A percentile compares a stretch with the other conserved stretches of the same genome.
phyloP scores from a whole-genome alignment of 257 asterid species.

The Osmanthus fragrans region DNA sequence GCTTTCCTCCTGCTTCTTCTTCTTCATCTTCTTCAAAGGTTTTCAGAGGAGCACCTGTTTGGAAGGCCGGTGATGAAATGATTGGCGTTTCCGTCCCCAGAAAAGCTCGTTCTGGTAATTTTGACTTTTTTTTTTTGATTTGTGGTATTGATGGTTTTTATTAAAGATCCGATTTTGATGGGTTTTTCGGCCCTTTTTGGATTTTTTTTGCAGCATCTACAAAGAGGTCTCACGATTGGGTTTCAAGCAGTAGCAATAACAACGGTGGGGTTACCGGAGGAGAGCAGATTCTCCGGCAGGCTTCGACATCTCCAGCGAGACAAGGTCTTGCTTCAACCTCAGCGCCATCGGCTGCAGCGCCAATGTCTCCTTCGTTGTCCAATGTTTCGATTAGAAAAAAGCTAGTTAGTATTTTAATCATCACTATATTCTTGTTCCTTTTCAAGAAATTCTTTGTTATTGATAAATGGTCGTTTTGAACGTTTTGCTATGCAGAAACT shows the following conservation, averaged over 20 bases:
- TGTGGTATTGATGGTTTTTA: not conserved
- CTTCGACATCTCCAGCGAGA: slow-evolving; percentile 67
- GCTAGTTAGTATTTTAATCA: slow-evolving; percentile 52
- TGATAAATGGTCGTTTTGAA: not conserved
- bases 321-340: slow-evolving; percentile 40
- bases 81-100: slow-evolving; percentile 91
- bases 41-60: slow-evolving; percentile 65
- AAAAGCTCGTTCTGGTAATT: slow-evolving; percentile 90
- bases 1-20: slow-evolving; percentile 47
- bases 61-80: slow-evolving; percentile 94
- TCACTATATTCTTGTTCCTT: not conserved
- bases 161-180: slow-evolving; percentile 22
- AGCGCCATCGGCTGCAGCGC: slow-evolving; percentile 53
- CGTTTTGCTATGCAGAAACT: slow-evolving; percentile 52
- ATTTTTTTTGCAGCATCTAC: slow-evolving; percentile 53
- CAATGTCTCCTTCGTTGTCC: slow-evolving; percentile 81
- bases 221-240: slow-evolving; percentile 92
- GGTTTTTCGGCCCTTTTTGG: slow-evolving; percentile 1
- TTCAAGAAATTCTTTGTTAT: not conserved
- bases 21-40: slow-evolving; percentile 42
- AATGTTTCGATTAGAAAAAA: slow-evolving; percentile 68
- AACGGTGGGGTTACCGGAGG: slow-evolving; percentile 45
- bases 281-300: slow-evolving; percentile 53
- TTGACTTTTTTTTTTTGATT: not conserved
- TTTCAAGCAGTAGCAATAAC: slow-evolving; percentile 43